These are phyloP conservation scores for Macrotyloma uniflorum DNA, from an alignment of 306 rosid species.

Conservation along the genomic window DNA sequence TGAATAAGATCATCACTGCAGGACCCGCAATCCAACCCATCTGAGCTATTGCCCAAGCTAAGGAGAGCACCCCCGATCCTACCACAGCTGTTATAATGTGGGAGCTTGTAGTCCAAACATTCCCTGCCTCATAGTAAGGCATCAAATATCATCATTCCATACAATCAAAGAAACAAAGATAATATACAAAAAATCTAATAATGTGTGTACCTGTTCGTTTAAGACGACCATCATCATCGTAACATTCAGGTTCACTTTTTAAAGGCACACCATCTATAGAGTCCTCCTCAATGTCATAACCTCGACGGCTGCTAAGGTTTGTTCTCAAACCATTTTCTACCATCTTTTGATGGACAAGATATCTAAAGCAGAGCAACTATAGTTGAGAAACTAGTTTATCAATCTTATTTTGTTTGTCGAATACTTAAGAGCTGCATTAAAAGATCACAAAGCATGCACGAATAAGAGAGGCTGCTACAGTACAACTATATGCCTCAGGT, in stretches of 20 bases:
- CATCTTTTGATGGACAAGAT: conserved; percentile 34
- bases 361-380: conserved; percentile 4
- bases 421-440: conserved; percentile 13
- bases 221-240: conserved; percentile 56
- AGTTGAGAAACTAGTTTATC: background rate
- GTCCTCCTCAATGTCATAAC: conserved; percentile 34
- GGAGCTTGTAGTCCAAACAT: conserved; percentile 63
- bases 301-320: conserved; percentile 36
- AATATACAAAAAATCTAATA: background rate
- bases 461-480: background rate
- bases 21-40: conserved; percentile 74
- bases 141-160: conserved; percentile 12
- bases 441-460: conserved; percentile 9
- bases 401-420: background rate
- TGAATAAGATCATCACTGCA: conserved; percentile 46
- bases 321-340: conserved; percentile 41
- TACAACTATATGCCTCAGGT: conserved; percentile 9
- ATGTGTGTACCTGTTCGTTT: conserved; percentile 49
- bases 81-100: conserved; percentile 72
- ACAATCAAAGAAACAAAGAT: conserved; percentile 15
- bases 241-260: conserved; percentile 5
- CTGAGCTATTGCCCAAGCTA: conserved; percentile 68
- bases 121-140: conserved; percentile 44
- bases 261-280: conserved; percentile 16
- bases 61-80: conserved; percentile 69